Conservation (phyloP, 108 stramenopile genomes). For the Chaetoceros muelleri region DNA sequence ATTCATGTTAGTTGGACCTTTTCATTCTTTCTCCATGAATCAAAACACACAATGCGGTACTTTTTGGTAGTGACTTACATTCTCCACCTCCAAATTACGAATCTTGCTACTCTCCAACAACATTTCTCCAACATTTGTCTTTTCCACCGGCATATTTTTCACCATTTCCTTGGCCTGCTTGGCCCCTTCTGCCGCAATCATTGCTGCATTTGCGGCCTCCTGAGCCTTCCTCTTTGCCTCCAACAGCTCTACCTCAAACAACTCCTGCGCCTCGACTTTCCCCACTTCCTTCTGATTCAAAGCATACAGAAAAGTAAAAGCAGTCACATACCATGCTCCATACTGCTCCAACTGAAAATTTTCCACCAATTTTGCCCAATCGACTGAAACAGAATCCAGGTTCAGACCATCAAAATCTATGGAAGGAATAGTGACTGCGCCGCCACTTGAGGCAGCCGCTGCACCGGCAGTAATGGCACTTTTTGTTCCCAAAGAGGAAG, state of each 20-base stretch:
- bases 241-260: neutral
- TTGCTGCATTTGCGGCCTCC: conserved; percentile 1
- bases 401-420: too few species aligned
- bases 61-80: neutral
- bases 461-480: too few species aligned
- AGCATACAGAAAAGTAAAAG: neutral
- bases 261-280: neutral
- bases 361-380: neutral
- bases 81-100: neutral
- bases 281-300: neutral
- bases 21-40: too few species aligned
- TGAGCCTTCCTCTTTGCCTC: neutral
- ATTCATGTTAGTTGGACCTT: too few species aligned
- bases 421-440: too few species aligned
- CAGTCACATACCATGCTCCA: conserved; percentile 8
- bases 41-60: too few species aligned
- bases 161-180: conserved; percentile 1
- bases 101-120: conserved; percentile 3
- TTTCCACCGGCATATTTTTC: neutral
- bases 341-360: conserved; percentile 5
- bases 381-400: neutral
- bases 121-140: conserved; percentile 5
- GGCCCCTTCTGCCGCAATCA: conserved; percentile 1
- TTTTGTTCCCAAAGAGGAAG: too few species aligned
- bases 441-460: too few species aligned